Evolutionary conservation across 495 filamentous ascomycete genomes (phyloP).

Genomic region (Cercophora newfieldiana): DNA sequence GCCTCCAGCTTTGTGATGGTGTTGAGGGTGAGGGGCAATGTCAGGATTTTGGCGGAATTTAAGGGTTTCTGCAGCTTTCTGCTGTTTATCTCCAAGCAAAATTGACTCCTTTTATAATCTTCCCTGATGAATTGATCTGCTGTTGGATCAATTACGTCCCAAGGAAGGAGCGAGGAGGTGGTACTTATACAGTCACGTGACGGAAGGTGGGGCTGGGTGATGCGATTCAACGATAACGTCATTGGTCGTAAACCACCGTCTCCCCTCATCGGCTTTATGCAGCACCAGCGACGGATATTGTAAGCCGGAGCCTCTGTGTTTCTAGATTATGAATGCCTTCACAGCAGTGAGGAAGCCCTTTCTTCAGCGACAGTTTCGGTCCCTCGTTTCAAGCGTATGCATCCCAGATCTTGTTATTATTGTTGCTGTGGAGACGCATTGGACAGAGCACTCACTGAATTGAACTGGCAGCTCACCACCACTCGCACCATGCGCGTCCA

Average conservation of each 20-base stretch:
- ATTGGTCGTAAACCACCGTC: not conserved
- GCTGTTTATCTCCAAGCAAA: no score
- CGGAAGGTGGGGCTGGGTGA: not conserved
- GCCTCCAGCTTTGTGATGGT: no score
- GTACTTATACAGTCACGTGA: not conserved
- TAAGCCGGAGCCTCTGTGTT: not conserved
- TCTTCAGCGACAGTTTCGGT: not conserved
- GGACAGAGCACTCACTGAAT: not conserved
- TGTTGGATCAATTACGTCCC: no score
- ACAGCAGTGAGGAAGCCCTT: not conserved
- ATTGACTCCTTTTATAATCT: no score
- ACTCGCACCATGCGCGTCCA: constrained; percentile 83
- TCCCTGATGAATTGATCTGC: no score
- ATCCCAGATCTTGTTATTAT: not conserved
- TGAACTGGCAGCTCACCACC: constrained; percentile 33
- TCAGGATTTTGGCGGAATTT: no score
- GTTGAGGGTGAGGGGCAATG: no score
- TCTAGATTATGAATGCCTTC: not conserved
- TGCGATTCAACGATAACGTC: not conserved
- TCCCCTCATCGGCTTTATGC: not conserved
- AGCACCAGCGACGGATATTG: not conserved
- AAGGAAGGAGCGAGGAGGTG: no score
- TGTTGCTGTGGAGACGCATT: constrained; percentile 13
- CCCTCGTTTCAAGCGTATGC: not conserved
- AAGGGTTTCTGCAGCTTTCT: no score